phyloP scores from a whole-genome alignment of 768 basidiomycete species.

The Boletus vinaceobasis region DNA sequence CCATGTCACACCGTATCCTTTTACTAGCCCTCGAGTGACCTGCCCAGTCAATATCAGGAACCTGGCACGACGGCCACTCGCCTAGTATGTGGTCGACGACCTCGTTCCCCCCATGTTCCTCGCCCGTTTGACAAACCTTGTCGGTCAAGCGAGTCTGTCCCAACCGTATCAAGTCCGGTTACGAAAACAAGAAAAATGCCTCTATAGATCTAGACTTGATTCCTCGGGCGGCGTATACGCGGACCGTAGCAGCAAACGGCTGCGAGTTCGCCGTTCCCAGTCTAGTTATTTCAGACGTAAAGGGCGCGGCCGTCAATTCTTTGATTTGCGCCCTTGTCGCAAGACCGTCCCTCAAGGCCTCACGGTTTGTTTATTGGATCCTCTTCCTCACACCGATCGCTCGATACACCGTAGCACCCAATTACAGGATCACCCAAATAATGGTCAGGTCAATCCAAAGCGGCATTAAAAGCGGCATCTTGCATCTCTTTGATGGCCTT shows the following conservation, averaged over 20 bases:
- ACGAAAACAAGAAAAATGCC: background rate
- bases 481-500: slow-evolving; percentile 73
- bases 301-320: background rate
- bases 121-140: slow-evolving; percentile 2
- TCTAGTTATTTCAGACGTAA: slow-evolving; percentile 32
- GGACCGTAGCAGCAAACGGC: slow-evolving; percentile 62
- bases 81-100: slow-evolving; percentile 38
- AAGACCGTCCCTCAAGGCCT: background rate
- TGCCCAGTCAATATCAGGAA: too few relatives aligned
- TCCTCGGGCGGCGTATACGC: slow-evolving; percentile 69
- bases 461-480: slow-evolving; percentile 49
- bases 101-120: slow-evolving; percentile 44
- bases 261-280: slow-evolving; percentile 55
- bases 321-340: background rate
- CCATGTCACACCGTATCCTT: too few relatives aligned
- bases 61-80: too few relatives aligned
- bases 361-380: background rate
- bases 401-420: slow-evolving; percentile 3
- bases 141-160: slow-evolving; percentile 49
- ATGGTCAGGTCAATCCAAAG: slow-evolving; percentile 22
- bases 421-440: background rate
- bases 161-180: background rate
- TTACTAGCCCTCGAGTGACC: too few relatives aligned
- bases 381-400: background rate
- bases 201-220: slow-evolving; percentile 54